Evolutionary conservation across 140 eudicot species (phyloP).

Genomic region (Bidens hawaiensis): DNA sequence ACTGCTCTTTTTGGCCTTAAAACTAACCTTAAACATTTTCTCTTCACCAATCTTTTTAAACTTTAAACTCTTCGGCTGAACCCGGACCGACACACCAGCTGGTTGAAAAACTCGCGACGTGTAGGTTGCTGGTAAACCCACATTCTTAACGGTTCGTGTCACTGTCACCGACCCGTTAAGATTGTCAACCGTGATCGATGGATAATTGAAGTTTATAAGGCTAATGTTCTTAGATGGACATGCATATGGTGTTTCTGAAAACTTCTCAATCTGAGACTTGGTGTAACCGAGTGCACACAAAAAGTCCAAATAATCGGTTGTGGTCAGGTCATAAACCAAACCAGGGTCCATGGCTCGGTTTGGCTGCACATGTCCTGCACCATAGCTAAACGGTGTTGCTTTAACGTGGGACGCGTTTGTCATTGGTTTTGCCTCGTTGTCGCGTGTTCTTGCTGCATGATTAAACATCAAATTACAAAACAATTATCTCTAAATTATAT

Average conservation of each 20-base stretch:
- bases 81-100: conserved; percentile 40
- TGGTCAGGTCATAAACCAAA: conserved; percentile 62
- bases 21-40: conserved; percentile 48
- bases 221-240: conserved; percentile 44
- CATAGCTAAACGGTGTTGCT: conserved; percentile 76
- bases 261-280: conserved; percentile 39
- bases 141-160: conserved; percentile 67
- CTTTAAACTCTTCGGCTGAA: conserved; percentile 46
- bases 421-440: conserved; percentile 52
- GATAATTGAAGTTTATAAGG: conserved; percentile 62
- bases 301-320: conserved; percentile 51
- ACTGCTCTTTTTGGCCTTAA: conserved; percentile 16
- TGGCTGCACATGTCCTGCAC: conserved; percentile 84
- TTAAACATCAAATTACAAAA: not conserved
- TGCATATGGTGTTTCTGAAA: conserved; percentile 39
- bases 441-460: conserved; percentile 67
- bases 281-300: conserved; percentile 68
- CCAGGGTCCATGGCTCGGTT: conserved; percentile 97
- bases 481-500: not conserved
- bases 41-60: conserved; percentile 57
- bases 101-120: conserved; percentile 45
- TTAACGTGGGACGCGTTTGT: conserved; percentile 56
- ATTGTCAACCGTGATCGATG: conserved; percentile 77
- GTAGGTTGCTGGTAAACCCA: conserved; percentile 78
- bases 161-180: conserved; percentile 62